A percentile compares a stretch with the other conserved stretches of the same genome.
Conservation (phyloP, 2,329 filamentous ascomycete species). For the Tolypocladium capitatum region DNA sequence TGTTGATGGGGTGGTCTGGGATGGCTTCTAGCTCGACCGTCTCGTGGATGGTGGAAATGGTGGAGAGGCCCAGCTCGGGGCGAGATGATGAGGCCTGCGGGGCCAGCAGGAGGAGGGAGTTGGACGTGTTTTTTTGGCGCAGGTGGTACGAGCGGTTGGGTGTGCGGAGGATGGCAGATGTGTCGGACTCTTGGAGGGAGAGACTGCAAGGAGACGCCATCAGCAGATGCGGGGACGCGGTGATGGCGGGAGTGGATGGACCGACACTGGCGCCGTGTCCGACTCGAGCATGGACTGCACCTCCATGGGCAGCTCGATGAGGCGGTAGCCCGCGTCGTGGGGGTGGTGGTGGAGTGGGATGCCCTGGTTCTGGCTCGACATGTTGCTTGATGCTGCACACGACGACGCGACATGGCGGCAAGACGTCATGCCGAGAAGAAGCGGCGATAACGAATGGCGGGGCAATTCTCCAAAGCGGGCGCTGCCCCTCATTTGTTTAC, state of each 20-base stretch:
- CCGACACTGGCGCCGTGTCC: conserved; percentile 38
- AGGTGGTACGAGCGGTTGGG: conserved; percentile 41
- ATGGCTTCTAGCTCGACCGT: conserved; percentile 46
- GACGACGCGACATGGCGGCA: no score
- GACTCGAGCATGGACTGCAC: conserved; percentile 42
- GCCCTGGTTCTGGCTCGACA: conserved; percentile 35
- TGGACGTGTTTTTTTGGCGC: conserved; percentile 55
- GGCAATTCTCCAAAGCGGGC: background rate
- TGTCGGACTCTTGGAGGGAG: conserved; percentile 34
- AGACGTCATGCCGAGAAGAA: no score
- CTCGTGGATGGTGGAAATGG: conserved; percentile 45
- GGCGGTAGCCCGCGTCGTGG: conserved; percentile 38
- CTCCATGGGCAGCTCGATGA: conserved; percentile 49
- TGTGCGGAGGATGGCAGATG: conserved; percentile 37
- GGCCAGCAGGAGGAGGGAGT: conserved; percentile 45
- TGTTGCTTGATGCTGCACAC: conserved; percentile 5
- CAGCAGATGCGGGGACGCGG: background rate
- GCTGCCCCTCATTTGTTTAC: conserved; percentile 1
- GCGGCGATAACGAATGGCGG: background rate
- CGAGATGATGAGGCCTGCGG: conserved; percentile 11
- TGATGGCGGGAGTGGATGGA: conserved; percentile 4
- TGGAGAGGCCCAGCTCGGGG: conserved; percentile 25
- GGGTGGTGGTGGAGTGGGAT: conserved; percentile 38
- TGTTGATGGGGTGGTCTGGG: conserved; percentile 16
- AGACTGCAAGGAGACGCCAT: conserved; percentile 20